Conservation (phyloP, 1,139 yeast species). For the Hansenula lynferdii region DNA sequence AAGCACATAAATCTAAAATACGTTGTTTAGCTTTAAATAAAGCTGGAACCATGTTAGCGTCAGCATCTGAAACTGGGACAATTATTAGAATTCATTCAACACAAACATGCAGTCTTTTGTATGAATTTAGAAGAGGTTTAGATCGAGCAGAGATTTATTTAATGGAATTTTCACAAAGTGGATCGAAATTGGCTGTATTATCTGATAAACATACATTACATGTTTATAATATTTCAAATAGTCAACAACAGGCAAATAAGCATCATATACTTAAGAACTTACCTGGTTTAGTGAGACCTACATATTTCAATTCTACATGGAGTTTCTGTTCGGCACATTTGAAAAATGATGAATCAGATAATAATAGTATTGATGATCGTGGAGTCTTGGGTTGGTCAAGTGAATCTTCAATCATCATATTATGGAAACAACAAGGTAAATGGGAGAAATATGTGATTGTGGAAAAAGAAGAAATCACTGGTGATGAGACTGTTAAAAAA, state of each 20-base stretch:
- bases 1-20: slow-evolving; percentile 76
- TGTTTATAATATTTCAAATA: slow-evolving; percentile 52
- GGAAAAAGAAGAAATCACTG: slow-evolving; percentile 33
- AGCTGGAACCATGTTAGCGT: slow-evolving; percentile 77
- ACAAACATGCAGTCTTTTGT: slow-evolving; percentile 62
- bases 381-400: slow-evolving; percentile 82
- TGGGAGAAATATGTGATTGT: slow-evolving; percentile 85
- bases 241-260: slow-evolving; percentile 38
- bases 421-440: slow-evolving; percentile 68
- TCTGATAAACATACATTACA: slow-evolving; percentile 90
- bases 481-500: slow-evolving; percentile 23
- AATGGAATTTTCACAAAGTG: slow-evolving; percentile 78
- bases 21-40: slow-evolving; percentile 64
- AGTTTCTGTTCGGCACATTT: slow-evolving; percentile 80
- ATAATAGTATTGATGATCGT: slow-evolving; percentile 33
- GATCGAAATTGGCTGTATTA: slow-evolving; percentile 71
- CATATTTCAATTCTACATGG: slow-evolving; percentile 85
- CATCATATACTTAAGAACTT: slow-evolving; percentile 63
- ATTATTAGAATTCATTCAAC: slow-evolving; percentile 77
- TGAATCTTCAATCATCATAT: slow-evolving; percentile 56
- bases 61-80: slow-evolving; percentile 87
- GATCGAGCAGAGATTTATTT: slow-evolving; percentile 80
- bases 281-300: slow-evolving; percentile 60
- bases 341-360: slow-evolving; percentile 28
- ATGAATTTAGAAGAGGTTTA: slow-evolving; percentile 83